phyloP scores from a whole-genome alignment of 495 filamentous ascomycete genomes.

The Jackrogersella minutella region DNA sequence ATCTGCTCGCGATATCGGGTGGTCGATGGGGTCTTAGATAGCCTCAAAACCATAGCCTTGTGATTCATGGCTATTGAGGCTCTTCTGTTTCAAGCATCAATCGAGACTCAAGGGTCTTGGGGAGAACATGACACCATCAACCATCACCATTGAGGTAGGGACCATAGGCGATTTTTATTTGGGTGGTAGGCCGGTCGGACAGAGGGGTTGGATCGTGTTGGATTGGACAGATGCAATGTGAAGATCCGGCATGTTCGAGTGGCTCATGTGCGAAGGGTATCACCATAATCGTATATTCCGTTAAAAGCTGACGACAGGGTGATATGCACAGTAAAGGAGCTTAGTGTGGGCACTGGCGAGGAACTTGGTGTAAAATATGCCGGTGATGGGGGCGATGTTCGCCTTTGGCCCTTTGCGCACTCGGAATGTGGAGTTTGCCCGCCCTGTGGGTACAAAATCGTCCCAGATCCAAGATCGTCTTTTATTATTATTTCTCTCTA shows the following conservation, averaged over 20 bases:
- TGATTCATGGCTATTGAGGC: slow-evolving; percentile 23
- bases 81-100: slow-evolving; percentile 22
- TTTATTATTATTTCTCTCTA: slow-evolving; percentile 13
- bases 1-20: slow-evolving; percentile 10
- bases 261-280: slow-evolving; percentile 40
- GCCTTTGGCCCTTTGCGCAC: slow-evolving; percentile 5
- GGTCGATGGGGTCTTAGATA: slow-evolving; percentile 4
- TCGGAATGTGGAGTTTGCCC: slow-evolving; percentile 30
- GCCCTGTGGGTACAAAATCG: not conserved
- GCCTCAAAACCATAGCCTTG: slow-evolving; percentile 22
- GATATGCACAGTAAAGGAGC: slow-evolving; percentile 42
- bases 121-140: slow-evolving; percentile 29
- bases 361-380: slow-evolving; percentile 13
- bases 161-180: slow-evolving; percentile 30
- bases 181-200: slow-evolving; percentile 22
- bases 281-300: slow-evolving; percentile 40
- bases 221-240: slow-evolving; percentile 28
- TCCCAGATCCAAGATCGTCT: slow-evolving; percentile 37
- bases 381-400: not conserved
- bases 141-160: slow-evolving; percentile 13
- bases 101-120: slow-evolving; percentile 8
- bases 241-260: slow-evolving; percentile 38
- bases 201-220: slow-evolving; percentile 26
- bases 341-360: slow-evolving; percentile 33
- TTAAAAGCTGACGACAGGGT: slow-evolving; percentile 40